Conservation (phyloP, 225 moss, liverwort and hornwort genomes). For the Anthoceros angustus region DNA sequence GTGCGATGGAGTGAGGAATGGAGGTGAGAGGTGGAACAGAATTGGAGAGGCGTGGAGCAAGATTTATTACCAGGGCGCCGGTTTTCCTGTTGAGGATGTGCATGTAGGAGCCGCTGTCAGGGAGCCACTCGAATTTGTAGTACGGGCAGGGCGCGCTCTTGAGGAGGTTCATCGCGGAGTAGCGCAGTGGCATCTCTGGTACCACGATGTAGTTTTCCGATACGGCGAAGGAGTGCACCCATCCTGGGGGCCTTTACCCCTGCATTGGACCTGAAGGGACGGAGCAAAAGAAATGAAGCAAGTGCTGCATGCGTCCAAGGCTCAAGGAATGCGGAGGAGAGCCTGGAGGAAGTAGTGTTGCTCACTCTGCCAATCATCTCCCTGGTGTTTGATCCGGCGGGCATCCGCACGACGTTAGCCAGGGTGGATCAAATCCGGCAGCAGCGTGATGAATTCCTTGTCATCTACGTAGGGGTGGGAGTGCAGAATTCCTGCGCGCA, state of each 20-base stretch:
- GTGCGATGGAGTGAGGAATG: not conserved
- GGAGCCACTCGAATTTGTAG: constrained; percentile 30
- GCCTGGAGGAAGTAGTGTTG: not conserved
- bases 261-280: not conserved
- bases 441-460: constrained; percentile 18
- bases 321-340: not conserved
- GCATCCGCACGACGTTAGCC: constrained; percentile 22
- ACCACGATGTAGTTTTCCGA: constrained; percentile 25
- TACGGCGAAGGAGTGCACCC: constrained; percentile 31
- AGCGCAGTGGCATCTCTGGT: constrained; percentile 23
- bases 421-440: constrained; percentile 24
- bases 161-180: constrained; percentile 22
- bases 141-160: constrained; percentile 21
- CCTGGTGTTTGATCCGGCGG: constrained; percentile 16
- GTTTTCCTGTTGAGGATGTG: constrained; percentile 23
- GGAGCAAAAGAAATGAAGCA: not conserved
- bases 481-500: constrained; percentile 17
- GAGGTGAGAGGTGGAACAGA: not conserved
- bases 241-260: constrained; percentile 25
- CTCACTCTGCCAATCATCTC: constrained; percentile 15
- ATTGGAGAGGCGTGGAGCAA: not conserved
- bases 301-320: not conserved
- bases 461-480: constrained; percentile 20
- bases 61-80: constrained; percentile 13
- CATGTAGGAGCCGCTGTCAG: constrained; percentile 18